Conservation (phyloP, 2,329 filamentous ascomycete genomes). For the Fusarium bulbicola region DNA sequence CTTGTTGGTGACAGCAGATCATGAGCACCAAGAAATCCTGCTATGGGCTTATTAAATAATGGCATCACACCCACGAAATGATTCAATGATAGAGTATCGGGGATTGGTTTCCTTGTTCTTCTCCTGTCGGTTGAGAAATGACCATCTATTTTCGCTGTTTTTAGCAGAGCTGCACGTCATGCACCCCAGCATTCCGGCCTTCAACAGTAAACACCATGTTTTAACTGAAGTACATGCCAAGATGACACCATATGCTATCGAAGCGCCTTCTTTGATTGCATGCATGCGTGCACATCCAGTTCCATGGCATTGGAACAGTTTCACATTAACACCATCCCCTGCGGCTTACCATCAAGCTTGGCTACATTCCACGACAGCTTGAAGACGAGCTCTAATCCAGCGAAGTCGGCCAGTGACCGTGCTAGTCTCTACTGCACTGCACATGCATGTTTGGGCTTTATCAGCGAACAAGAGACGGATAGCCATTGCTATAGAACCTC, state of each 20-base stretch:
- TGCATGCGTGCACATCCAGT: slow-evolving; percentile 6
- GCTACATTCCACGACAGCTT: slow-evolving; percentile 29
- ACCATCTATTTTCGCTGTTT: neutral
- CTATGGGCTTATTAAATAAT: neutral
- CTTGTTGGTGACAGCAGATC: neutral
- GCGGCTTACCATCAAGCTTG: slow-evolving; percentile 6
- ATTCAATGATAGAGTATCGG: neutral
- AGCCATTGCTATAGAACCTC: neutral
- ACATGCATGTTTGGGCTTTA: neutral
- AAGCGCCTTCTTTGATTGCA: neutral
- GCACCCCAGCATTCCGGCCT: neutral
- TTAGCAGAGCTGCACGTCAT: neutral
- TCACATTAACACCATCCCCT: slow-evolving; percentile 8
- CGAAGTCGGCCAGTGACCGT: neutral
- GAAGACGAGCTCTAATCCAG: neutral
- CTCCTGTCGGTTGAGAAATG: neutral
- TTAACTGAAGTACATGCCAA: neutral
- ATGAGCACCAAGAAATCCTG: neutral
- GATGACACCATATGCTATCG: neutral
- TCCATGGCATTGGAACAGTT: slow-evolving; percentile 23
- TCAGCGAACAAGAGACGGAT: neutral
- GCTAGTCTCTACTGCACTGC: neutral
- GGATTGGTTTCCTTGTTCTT: neutral
- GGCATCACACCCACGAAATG: neutral
- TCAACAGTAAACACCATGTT: neutral